Conservation (phyloP, 345 rosid species). For the Acer saccharum region DNA sequence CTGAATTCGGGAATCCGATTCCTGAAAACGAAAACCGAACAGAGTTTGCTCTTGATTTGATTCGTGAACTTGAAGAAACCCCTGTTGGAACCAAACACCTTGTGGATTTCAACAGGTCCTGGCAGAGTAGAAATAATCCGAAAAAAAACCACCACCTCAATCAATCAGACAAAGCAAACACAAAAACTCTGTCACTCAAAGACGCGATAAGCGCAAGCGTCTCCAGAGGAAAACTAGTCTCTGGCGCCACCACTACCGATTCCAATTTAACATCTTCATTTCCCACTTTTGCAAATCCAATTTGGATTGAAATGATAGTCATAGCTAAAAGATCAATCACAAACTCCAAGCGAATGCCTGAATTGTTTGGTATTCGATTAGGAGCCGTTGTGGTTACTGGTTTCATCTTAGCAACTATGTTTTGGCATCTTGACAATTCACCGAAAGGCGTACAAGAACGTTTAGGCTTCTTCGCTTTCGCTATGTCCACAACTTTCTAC, state of each 20-base stretch:
- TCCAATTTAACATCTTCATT: slow-evolving; percentile 47
- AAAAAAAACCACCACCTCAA: slow-evolving; percentile 3
- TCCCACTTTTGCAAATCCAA: slow-evolving; percentile 78
- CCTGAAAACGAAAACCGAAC: slow-evolving; percentile 85
- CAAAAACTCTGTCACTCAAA: slow-evolving; percentile 45
- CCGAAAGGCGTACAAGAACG: slow-evolving; percentile 91
- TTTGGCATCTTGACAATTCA: slow-evolving; percentile 72
- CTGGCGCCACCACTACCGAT: slow-evolving; percentile 55
- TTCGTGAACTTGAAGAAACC: slow-evolving; percentile 79
- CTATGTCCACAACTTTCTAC: slow-evolving; percentile 95
- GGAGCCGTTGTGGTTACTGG: slow-evolving; percentile 85
- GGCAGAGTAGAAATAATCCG: slow-evolving; percentile 44
- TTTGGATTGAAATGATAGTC: slow-evolving; percentile 80
- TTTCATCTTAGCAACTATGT: slow-evolving; percentile 81
- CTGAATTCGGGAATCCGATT: slow-evolving; percentile 79
- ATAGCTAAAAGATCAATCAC: slow-evolving; percentile 64
- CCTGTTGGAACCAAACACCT: slow-evolving; percentile 65
- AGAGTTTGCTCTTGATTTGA: slow-evolving; percentile 84
- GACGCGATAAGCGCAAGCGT: slow-evolving; percentile 82
- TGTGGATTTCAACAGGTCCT: slow-evolving; percentile 74
- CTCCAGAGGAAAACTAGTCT: slow-evolving; percentile 80
- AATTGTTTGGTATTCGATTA: slow-evolving; percentile 70
- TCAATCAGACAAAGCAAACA: slow-evolving; percentile 6
- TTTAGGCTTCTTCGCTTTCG: slow-evolving; percentile 87
- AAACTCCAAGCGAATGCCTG: slow-evolving; percentile 85